A percentile compares a stretch with the other conserved stretches of the same genome.
Conservation (phyloP, 163 green algal genomes). For the Scenedesmus sp. region DNA sequence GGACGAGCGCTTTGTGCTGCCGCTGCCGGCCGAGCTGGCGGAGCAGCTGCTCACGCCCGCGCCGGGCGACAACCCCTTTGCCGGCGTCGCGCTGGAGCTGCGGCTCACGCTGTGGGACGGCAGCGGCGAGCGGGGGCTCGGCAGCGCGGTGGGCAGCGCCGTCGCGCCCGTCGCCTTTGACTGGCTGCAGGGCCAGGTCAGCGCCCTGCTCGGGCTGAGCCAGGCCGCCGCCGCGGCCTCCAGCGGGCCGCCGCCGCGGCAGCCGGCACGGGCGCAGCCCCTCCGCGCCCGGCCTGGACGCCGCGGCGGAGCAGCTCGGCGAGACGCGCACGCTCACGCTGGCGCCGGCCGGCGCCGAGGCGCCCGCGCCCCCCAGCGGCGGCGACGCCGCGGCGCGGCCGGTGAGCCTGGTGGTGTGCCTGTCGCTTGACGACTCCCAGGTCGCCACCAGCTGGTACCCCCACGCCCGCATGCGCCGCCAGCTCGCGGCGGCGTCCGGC, state of each 20-base stretch:
- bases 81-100: conserved; percentile 52
- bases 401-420: conserved; percentile 40
- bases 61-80: conserved; percentile 53
- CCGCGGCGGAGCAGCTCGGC: conserved; percentile 4
- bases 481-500: background rate
- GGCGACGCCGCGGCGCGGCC: background rate
- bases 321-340: background rate
- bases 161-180: conserved; percentile 38
- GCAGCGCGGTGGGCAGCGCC: conserved; percentile 35
- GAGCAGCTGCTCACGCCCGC: conserved; percentile 54
- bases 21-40: conserved; percentile 52
- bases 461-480: conserved; percentile 33
- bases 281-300: conserved; percentile 1
- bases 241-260: background rate
- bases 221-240: conserved; percentile 32
- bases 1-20: conserved; percentile 61
- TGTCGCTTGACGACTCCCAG: conserved; percentile 51
- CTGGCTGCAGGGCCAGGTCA: conserved; percentile 53
- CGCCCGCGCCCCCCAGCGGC: background rate
- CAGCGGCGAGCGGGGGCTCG: conserved; percentile 24
- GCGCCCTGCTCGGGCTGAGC: conserved; percentile 14
- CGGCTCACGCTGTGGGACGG: conserved; percentile 55
- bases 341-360: background rate
- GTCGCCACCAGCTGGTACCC: conserved; percentile 48
- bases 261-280: conserved; percentile 4